A percentile compares a stretch with the other conserved stretches of the same genome.
Conservation (phyloP, 345 rosid species). For the Populus nigra region DNA sequence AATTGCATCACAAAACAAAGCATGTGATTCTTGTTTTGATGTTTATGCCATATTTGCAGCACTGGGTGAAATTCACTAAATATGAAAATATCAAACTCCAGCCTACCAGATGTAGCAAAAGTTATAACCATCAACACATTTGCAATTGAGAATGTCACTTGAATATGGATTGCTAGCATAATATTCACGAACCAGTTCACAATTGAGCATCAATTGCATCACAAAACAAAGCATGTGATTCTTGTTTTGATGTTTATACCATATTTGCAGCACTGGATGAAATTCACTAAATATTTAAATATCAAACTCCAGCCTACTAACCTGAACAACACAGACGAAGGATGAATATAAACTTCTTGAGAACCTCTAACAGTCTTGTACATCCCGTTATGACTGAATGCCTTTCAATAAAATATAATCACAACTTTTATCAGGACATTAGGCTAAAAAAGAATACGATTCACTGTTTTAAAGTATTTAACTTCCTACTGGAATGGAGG, state of each 20-base stretch:
- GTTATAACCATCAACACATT: no score
- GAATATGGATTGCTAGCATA: no score
- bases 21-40: neutral
- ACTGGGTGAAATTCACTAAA: neutral
- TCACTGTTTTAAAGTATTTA: neutral
- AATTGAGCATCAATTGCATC: no score
- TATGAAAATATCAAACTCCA: neutral
- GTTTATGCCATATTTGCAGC: neutral
- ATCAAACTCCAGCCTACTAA: constrained; percentile 27
- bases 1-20: neutral
- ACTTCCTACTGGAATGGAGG: neutral
- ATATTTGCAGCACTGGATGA: neutral
- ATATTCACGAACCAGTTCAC: no score
- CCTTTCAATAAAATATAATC: constrained; percentile 34
- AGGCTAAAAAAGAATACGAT: neutral
- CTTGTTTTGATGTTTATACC: neutral
- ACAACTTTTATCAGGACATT: constrained; percentile 6
- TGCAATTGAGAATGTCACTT: no score
- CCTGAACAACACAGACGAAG: constrained; percentile 90
- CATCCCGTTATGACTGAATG: constrained; percentile 70
- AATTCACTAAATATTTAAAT: neutral
- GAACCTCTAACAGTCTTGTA: constrained; percentile 83
- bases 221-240: neutral
- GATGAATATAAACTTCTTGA: constrained; percentile 88
- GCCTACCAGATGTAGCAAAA: constrained; percentile 13